These are phyloP conservation scores for Viola pubescens DNA, from an alignment of 441 rosid species.

Conservation along the genomic window DNA sequence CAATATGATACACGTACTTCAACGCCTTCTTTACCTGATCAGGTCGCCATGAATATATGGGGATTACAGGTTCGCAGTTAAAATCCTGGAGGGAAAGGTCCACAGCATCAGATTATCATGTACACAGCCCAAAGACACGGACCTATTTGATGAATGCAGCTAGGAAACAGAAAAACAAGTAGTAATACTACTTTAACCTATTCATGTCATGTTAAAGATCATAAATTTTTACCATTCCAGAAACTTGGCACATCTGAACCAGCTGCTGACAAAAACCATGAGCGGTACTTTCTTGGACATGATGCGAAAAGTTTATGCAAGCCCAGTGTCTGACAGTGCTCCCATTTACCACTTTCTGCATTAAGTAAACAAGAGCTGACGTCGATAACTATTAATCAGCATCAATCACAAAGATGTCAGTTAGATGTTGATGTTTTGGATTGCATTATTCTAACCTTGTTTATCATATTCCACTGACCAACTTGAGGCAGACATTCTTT, in stretches of 20 bases:
- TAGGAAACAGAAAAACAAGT: background rate
- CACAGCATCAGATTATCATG: background rate
- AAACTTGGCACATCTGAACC: constrained; percentile 31
- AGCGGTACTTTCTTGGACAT: constrained; percentile 27
- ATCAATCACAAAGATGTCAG: background rate
- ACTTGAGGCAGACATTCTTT: constrained; percentile 35
- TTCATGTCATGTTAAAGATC: background rate
- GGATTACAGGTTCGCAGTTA: constrained; percentile 29
- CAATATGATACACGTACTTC: constrained; percentile 24
- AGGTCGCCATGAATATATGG: constrained; percentile 29
- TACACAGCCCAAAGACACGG: background rate
- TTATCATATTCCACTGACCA: constrained; percentile 46
- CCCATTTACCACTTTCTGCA: constrained; percentile 40
- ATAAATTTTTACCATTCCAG: constrained; percentile 34
- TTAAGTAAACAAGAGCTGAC: background rate
- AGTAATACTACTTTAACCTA: background rate
- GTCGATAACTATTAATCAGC: background rate
- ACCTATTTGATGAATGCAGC: background rate
- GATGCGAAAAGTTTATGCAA: constrained; percentile 35
- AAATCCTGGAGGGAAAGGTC: constrained; percentile 23
- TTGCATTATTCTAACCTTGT: constrained; percentile 24
- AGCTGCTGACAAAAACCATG: constrained; percentile 28
- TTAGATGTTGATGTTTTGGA: background rate
- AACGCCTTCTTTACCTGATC: constrained; percentile 32
- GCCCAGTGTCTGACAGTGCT: constrained; percentile 34